Percentiles rank a stretch among this genome's conserved stretches.
phyloP scores from a whole-genome alignment of 1,139 yeast species.

The Yamadazyma friedrichii region DNA sequence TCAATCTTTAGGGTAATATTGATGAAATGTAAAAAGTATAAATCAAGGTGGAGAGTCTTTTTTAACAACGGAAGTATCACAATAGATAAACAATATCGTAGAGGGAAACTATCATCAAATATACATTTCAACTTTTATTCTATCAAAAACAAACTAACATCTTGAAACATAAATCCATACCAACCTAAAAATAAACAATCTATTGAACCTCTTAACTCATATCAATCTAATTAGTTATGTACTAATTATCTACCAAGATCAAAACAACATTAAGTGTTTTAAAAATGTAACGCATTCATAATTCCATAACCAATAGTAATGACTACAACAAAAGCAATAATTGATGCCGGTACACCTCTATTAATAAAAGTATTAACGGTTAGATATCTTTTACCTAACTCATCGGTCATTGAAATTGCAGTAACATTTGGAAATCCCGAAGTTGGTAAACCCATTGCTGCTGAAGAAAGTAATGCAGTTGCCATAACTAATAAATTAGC shows the following conservation, averaged over 20 bases:
- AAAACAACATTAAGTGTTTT: slow-evolving; percentile 7
- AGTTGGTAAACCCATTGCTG: slow-evolving; percentile 95
- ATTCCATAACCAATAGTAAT: slow-evolving; percentile 78
- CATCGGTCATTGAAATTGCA: slow-evolving; percentile 89
- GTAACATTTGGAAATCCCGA: slow-evolving; percentile 97
- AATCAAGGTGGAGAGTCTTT: too few species aligned
- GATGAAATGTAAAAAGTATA: too few species aligned
- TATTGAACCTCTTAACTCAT: too few species aligned
- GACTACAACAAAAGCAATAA: slow-evolving; percentile 62
- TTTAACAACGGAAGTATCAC: too few species aligned
- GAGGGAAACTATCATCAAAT: too few species aligned
- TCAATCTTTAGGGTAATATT: too few species aligned
- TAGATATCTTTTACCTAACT: slow-evolving; percentile 80
- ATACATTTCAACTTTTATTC: too few species aligned
- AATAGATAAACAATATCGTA: too few species aligned
- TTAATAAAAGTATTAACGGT: slow-evolving; percentile 81
- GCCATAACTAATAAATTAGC: slow-evolving; percentile 78
- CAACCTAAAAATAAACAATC: too few species aligned
- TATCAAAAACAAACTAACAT: too few species aligned
- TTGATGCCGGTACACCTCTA: slow-evolving; percentile 84
- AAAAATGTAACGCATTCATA: slow-evolving; percentile 57
- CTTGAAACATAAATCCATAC: too few species aligned
- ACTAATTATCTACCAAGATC: neutral
- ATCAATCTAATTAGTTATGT: too few species aligned
- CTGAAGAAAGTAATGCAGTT: slow-evolving; percentile 80